phyloP scores from a whole-genome alignment of 2,329 filamentous ascomycete species.

The Alternaria hordeiaustralica region DNA sequence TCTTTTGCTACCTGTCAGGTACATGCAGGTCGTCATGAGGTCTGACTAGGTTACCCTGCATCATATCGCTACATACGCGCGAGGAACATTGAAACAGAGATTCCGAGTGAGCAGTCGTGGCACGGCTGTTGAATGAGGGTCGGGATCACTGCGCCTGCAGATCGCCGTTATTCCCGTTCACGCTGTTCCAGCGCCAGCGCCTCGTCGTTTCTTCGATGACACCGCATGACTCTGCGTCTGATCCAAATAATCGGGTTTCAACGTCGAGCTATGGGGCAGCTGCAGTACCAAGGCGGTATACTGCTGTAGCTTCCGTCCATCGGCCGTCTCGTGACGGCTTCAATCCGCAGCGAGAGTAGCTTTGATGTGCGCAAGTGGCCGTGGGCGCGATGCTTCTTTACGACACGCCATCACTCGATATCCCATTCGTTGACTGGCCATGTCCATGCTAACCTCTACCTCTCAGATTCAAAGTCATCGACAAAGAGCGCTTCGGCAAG shows the following conservation, averaged over 20 bases:
- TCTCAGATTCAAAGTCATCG: slow-evolving; percentile 78
- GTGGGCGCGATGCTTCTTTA: too few species aligned
- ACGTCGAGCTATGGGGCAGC: not conserved
- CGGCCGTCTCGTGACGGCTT: not conserved
- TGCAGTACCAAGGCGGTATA: not conserved
- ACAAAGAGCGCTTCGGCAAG: slow-evolving; percentile 74
- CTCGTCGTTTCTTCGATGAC: slow-evolving; percentile 19
- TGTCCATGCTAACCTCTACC: slow-evolving; percentile 2
- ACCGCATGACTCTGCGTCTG: not conserved
- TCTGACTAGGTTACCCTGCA: not conserved
- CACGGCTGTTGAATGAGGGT: slow-evolving; percentile 17
- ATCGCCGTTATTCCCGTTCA: slow-evolving; percentile 17
- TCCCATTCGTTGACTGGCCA: not conserved
- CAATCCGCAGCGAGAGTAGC: not conserved
- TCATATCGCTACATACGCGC: not conserved
- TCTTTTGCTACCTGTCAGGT: slow-evolving; percentile 6
- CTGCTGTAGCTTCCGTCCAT: not conserved
- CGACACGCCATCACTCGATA: not conserved
- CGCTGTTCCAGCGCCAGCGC: not conserved
- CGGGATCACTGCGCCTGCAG: slow-evolving; percentile 14
- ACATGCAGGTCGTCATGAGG: slow-evolving; percentile 1
- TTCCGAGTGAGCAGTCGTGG: not conserved
- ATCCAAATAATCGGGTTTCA: not conserved
- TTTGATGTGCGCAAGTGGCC: not conserved
- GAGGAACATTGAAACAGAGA: not conserved